Evolutionary conservation across 169 alveolate species (phyloP), one percentile per base, ranked within the genome.

Genomic region (Cryptosporidium sp.): DNA sequence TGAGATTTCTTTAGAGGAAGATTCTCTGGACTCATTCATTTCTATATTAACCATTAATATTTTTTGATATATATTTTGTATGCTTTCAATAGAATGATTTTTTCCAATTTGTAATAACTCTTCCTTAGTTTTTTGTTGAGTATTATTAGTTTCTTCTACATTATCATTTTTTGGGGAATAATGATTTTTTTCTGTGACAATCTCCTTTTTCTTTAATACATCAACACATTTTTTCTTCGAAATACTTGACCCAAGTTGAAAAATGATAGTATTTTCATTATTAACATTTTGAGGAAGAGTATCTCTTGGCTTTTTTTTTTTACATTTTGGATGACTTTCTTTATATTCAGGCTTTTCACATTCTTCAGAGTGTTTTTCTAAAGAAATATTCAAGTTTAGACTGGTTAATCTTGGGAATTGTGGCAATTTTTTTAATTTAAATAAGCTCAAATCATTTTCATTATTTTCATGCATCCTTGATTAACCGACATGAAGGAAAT

Each of bases 201-300:
- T 39, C 23, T 56, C 70, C 8, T 53, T 60, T 42, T 56, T 75
- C n/a, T 33, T 33, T 1, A 35, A 12, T 23, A 68, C 89, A 18
- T 61, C 73, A 21, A 80, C 68, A 61, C 44, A 26, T 42, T 65
- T 62, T 48, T 62, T 80, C 23, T 80, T 80, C 10, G 42, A 35
- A 65, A 80, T 80, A n/a, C 80, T 65, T 35, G 89, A 42, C 26
- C 89, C 89, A 8, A 80, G 68, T 31, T 80, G 89, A 37, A 65
- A 80, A 37, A 80, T 44, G 7, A 65, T 44, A 21, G 65, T 71
- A 52, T 71, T 71, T 35, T 45, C 67, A 29, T 48, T 29, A 48
- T 21, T 48, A n/a, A n/a, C 45, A 4, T 9, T 56, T 52, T 23
- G 45, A 33, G 52, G 39, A 45, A 35, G 67, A 26, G 42, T n/a